Evolutionary conservation across 106 monocot genomes (phyloP).

Genomic region (Dioscorea zingiberensis): DNA sequence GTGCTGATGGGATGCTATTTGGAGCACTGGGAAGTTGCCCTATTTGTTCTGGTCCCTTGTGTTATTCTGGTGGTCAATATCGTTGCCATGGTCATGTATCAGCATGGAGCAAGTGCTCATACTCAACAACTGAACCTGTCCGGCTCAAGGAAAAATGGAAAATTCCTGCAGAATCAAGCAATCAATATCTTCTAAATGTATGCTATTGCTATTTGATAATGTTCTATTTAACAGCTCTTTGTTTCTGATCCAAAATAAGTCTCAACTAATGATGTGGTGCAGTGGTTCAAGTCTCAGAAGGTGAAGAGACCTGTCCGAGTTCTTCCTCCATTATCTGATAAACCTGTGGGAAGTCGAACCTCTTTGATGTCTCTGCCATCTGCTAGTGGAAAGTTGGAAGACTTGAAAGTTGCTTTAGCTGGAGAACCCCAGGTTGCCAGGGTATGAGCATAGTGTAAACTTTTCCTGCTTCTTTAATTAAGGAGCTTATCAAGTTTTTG

Average conservation of each 20-base stretch:
- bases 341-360: constrained; percentile 11
- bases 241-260: background rate
- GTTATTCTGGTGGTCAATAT: constrained; percentile 66
- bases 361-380: constrained; percentile 15
- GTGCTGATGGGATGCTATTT: constrained; percentile 98
- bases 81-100: constrained; percentile 82
- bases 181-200: constrained; percentile 80
- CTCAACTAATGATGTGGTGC: constrained; percentile 15
- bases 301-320: constrained; percentile 60
- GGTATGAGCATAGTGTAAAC: constrained; percentile 26
- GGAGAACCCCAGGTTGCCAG: constrained; percentile 33
- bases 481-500: too few relatives aligned
- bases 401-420: constrained; percentile 63
- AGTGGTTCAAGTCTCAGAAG: constrained; percentile 97
- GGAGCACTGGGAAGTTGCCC: constrained; percentile 77
- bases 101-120: constrained; percentile 96
- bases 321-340: constrained; percentile 52
- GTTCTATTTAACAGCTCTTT: background rate
- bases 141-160: constrained; percentile 82
- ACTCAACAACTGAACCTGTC: constrained; percentile 56
- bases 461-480: too few relatives aligned
- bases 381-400: constrained; percentile 39
- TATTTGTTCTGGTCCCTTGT: constrained; percentile 73
- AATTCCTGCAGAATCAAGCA: constrained; percentile 63
- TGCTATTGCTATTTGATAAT: background rate